Evolutionary conservation across 73 alveolate genomes (phyloP).

Genomic region (Paramecium primaurelia): DNA sequence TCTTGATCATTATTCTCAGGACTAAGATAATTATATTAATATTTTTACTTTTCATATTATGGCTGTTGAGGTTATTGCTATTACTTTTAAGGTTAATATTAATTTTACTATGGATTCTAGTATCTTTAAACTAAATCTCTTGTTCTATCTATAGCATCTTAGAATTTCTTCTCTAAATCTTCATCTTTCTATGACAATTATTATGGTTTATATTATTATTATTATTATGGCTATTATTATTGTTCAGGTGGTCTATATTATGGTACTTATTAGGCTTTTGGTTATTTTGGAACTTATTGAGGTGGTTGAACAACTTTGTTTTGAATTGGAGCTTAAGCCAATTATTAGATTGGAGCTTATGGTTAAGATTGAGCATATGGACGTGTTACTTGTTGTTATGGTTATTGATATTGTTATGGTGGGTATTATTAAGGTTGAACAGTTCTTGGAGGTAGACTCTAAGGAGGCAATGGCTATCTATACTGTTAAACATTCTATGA

Average conservation of each 20-base stretch:
- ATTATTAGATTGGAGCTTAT: neutral
- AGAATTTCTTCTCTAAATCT: conserved; percentile 20
- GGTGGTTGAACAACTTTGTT: neutral
- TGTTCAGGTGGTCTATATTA: neutral
- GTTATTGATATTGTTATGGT: neutral
- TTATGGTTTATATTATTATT: neutral
- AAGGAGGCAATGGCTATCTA: neutral
- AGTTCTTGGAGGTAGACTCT: neutral
- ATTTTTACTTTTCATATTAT: neutral
- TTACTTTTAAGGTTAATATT: neutral
- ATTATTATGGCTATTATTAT: neutral
- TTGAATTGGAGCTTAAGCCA: neutral
- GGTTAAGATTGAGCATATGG: neutral
- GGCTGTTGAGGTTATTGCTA: neutral
- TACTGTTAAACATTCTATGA: neutral
- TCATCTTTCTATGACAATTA: neutral
- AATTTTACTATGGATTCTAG: neutral
- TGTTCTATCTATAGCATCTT: conserved; percentile 33
- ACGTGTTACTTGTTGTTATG: neutral
- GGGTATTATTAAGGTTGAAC: neutral
- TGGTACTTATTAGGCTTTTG: neutral
- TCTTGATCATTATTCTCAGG: neutral
- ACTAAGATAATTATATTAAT: neutral
- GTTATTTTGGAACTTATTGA: neutral
- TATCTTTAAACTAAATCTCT: neutral